Percentiles rank a stretch among this genome's conserved stretches.
These are phyloP conservation scores for Setaria italica DNA, from an alignment of 202 grass and related monocot species.

Conservation along the genomic window DNA sequence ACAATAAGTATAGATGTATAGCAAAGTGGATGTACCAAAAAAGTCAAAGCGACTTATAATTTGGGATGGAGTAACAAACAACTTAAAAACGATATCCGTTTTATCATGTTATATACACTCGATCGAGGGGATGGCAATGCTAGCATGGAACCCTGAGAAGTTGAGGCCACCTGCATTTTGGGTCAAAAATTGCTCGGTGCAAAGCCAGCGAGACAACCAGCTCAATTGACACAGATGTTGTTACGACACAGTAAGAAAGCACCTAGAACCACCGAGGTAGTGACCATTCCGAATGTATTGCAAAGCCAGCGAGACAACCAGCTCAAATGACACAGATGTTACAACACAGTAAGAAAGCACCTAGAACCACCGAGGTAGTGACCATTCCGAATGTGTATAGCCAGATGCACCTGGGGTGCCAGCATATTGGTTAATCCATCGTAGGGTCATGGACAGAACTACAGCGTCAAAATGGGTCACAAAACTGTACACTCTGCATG, in stretches of 20 bases:
- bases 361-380: constrained; percentile 3
- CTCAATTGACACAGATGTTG: not conserved
- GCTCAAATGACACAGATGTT: not conserved
- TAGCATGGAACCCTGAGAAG: not conserved
- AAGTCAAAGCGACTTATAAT: no score
- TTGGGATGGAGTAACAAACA: not conserved
- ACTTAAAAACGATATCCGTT: constrained; percentile 6
- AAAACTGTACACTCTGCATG: constrained; percentile 20
- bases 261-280: not conserved
- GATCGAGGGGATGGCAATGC: not conserved
- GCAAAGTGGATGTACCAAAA: no score
- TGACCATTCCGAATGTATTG: not conserved
- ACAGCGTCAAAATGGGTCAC: constrained; percentile 8
- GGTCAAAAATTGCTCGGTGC: constrained; percentile 14
- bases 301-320: not conserved
- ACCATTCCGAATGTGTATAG: not conserved
- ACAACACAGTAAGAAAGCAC: constrained; percentile 20
- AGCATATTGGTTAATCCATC: not conserved
- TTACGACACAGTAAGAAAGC: constrained; percentile 14
- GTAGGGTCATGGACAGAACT: not conserved
- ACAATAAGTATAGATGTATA: no score
- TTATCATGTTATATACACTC: not conserved
- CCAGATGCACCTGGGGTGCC: not conserved
- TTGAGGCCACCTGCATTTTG: not conserved
- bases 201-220: not conserved